A percentile compares a stretch with the other conserved stretches of the same genome.
Conservation (phyloP, 2,329 filamentous ascomycete species). For the Fusarium decemcellulare region DNA sequence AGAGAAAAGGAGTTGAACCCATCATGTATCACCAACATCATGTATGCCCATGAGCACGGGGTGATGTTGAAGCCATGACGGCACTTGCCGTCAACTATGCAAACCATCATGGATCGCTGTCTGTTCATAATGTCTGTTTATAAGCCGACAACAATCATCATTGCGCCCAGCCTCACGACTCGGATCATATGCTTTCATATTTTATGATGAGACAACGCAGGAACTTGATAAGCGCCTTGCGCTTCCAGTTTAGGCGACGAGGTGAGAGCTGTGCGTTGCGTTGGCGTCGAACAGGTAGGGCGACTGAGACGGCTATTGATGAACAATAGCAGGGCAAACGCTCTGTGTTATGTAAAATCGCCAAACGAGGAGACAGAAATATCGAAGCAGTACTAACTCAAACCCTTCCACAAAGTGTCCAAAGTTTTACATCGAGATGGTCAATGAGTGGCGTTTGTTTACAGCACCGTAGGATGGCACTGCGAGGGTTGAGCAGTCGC, state of each 20-base stretch:
- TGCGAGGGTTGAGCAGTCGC: not conserved
- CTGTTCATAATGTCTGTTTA: conserved; percentile 7
- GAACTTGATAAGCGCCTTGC: conserved; percentile 13
- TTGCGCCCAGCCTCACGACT: not conserved
- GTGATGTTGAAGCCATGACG: conserved; percentile 28
- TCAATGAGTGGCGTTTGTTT: not conserved
- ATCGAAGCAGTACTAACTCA: too few species aligned
- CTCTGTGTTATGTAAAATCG: too few species aligned
- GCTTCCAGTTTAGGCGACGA: not conserved
- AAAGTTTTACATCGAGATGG: too few species aligned
- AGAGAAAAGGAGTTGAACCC: conserved; percentile 9
- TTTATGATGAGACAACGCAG: conserved; percentile 3
- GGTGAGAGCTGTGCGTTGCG: not conserved
- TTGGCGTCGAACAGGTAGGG: not conserved
- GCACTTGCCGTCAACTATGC: conserved; percentile 4
- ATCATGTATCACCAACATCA: conserved; percentile 20
- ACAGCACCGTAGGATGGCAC: conserved; percentile 8
- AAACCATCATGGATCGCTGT: conserved; percentile 1
- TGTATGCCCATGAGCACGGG: conserved; percentile 19
- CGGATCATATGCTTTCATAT: not conserved
- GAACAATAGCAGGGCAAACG: too few species aligned
- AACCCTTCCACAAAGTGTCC: too few species aligned
- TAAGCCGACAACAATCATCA: not conserved
- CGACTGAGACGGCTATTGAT: not conserved
- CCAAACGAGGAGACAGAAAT: too few species aligned